Evolutionary conservation across 1,284 basidiomycete genomes (phyloP), one percentile per base, ranked within the genome.

Genomic region (Pisolithus thermaeus): DNA sequence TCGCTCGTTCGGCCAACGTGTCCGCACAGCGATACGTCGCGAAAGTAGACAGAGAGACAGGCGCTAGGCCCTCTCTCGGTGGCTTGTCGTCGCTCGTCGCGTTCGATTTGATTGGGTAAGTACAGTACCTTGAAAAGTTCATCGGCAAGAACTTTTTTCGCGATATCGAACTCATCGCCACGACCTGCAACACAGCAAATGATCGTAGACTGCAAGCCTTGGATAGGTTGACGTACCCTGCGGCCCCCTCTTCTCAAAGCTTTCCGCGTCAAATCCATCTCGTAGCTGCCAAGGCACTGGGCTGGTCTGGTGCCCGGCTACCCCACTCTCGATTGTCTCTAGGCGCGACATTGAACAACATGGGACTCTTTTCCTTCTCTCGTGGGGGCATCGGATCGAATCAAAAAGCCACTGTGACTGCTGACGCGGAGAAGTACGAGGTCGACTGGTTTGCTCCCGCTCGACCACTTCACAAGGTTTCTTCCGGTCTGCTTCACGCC

Each of bases 361-460:
- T 36, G 56, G 38, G 11, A 56, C 55, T 64, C 35, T 52, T 67
- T 3, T 12, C 67, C 0, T 61, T 64, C 9, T 35, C 66, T 1
- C 64, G 65, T 51, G 49, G 62, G 57, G 57, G 50, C 2, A 50
- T 60, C 40, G 47, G 56, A 28, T 44, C 56, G 36, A 37, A 37
- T 7, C 51, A 56, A 3, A 54, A 38, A 35, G 28, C 44, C 3
- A 50, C 52, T 25, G n/a, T 51, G 23, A 52, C 48, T 32, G 12
- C 41, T 39, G 23, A 51, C 20, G 47, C 25, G 18, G 61, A 66
- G 53, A 62, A 68, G 38, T 52, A 54, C 22, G 68, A 75, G 6
- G 76, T 79, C 23, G 75, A 81, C 50, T 82, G 80, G 79, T 81
- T 80, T 64, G 80, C 80, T 52, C 80, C 81, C 1, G 82, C 84